These are phyloP conservation scores for Fusarium scirpi DNA, from an alignment of 2,329 filamentous ascomycete genomes.

Conservation along the genomic window DNA sequence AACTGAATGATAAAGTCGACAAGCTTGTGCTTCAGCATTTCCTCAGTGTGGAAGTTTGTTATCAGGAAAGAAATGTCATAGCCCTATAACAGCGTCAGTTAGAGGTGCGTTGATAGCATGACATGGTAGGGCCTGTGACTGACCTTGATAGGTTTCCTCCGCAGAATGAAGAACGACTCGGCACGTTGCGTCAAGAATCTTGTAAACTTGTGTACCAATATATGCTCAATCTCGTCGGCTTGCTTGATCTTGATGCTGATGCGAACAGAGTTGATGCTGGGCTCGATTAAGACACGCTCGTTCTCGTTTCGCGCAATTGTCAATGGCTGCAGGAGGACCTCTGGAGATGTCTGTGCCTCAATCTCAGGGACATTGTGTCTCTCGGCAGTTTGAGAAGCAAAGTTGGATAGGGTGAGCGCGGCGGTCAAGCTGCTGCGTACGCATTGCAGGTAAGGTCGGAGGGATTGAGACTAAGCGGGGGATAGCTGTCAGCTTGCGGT, in stretches of 20 bases:
- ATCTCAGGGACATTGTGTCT: constrained; percentile 98
- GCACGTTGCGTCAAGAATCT: constrained; percentile 85
- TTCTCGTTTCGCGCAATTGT: constrained; percentile 96
- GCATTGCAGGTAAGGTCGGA: constrained; percentile 95
- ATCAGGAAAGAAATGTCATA: constrained; percentile 99
- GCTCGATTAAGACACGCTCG: constrained; percentile 95
- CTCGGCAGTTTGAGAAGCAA: constrained; percentile 96
- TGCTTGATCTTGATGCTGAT: constrained; percentile 99
- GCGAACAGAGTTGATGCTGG: constrained; percentile 95
- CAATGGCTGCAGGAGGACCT: constrained; percentile 91
- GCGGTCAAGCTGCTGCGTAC: constrained; percentile 95
- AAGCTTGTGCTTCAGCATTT: constrained; percentile 98
- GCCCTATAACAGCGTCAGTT: constrained; percentile 66
- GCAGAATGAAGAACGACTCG: constrained; percentile 95
- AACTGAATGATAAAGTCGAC: constrained; percentile 99
- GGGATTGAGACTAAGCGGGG: constrained; percentile 82
- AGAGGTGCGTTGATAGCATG: constrained; percentile 17
- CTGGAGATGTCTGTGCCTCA: constrained; percentile 91
- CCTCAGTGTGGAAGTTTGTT: constrained; percentile 98
- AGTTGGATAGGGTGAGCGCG: constrained; percentile 89
- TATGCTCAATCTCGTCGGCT: constrained; percentile 98
- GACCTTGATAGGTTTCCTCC: constrained; percentile 95
- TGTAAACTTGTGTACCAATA: constrained; percentile 98
- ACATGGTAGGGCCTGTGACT: constrained; percentile 38
- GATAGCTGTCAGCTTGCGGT: constrained; percentile 37